Percentiles rank a stretch among this genome's conserved stretches.
phyloP scores from a whole-genome alignment of 306 rosid genomes.

The Cicer judaicum region DNA sequence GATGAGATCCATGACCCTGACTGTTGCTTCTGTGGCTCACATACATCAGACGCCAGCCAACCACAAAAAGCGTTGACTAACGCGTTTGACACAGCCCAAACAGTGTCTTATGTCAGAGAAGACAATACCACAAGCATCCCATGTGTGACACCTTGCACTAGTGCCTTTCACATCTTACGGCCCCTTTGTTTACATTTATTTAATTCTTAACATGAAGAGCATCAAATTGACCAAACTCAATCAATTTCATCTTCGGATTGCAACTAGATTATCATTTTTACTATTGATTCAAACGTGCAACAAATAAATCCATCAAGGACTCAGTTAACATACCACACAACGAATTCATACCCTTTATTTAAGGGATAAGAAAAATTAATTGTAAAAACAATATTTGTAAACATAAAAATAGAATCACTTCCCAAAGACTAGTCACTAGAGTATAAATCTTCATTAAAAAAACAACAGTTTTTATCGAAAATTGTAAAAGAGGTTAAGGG shows the following conservation, averaged over 20 bases:
- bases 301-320: too few relatives aligned
- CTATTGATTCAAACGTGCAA: too few relatives aligned
- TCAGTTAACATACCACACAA: neutral
- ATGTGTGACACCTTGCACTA: conserved; percentile 19
- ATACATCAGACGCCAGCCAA: conserved; percentile 27
- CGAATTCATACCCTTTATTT: neutral
- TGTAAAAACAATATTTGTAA: neutral
- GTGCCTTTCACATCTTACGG: conserved; percentile 2
- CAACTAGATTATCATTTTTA: too few relatives aligned
- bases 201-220: neutral
- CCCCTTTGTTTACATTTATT: conserved; percentile 18
- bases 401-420: neutral
- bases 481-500: conserved; percentile 8
- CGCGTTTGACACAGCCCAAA: neutral
- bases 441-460: neutral
- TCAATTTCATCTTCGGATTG: too few relatives aligned
- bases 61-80: conserved; percentile 58
- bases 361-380: neutral
- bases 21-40: neutral
- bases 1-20: neutral
- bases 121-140: conserved; percentile 29
- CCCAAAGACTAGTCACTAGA: neutral
- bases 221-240: neutral
- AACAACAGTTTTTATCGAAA: conserved; percentile 5
- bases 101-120: conserved; percentile 37